Evolutionary conservation across 257 asterid genomes (phyloP).

Genomic region (Solanum piurae): DNA sequence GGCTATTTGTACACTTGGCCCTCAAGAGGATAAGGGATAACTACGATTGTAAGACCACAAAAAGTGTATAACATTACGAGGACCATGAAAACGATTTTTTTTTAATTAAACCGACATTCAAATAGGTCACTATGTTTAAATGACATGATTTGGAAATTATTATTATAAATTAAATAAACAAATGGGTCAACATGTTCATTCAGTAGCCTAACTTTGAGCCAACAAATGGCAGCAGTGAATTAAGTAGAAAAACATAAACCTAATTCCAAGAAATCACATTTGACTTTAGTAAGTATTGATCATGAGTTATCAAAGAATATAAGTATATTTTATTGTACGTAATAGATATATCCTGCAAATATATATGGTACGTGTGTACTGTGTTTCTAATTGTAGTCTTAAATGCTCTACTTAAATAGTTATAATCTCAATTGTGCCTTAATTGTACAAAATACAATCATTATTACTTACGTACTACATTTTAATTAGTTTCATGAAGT

Average conservation of each 20-base stretch:
- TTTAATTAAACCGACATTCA: not conserved
- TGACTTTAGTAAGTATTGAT: not conserved
- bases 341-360: not conserved
- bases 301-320: conserved; percentile 1
- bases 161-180: not conserved
- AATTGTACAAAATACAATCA: not conserved
- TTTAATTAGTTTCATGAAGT: not conserved
- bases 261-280: conserved; percentile 10
- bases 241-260: not conserved
- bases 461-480: not conserved
- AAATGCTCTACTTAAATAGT: not conserved
- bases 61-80: not conserved
- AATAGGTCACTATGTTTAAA: not conserved
- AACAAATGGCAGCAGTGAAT: conserved; percentile 22
- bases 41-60: not conserved
- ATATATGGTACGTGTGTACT: not conserved
- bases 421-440: not conserved
- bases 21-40: not conserved
- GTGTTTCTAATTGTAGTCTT: not conserved
- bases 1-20: not conserved
- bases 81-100: no score
- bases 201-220: conserved; percentile 18
- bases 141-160: conserved; percentile 1
- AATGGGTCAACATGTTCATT: conserved; percentile 31
- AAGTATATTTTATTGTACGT: not conserved